phyloP scores from a whole-genome alignment of 176 grass and related monocot genomes.

The Microstegium vimineum region DNA sequence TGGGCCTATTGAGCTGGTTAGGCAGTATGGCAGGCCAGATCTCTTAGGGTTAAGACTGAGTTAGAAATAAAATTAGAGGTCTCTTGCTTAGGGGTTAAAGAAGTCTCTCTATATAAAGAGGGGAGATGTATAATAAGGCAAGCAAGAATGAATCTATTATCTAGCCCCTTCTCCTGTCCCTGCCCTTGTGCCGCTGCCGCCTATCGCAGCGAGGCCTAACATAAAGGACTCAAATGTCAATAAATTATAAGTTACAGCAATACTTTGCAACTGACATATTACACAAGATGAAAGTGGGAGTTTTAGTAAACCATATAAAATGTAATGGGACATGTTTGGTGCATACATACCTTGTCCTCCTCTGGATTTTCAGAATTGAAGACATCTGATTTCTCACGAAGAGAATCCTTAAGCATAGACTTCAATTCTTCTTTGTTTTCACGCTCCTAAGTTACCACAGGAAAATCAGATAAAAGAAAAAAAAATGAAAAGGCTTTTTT shows the following conservation, averaged over 20 bases:
- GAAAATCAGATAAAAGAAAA: conserved; percentile 13
- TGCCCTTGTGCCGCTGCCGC: background rate
- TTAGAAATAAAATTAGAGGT: background rate
- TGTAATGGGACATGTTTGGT: background rate
- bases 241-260: background rate
- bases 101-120: background rate
- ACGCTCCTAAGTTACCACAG: conserved; percentile 25
- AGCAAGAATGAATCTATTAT: background rate
- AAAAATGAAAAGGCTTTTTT: conserved; percentile 11
- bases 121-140: background rate
- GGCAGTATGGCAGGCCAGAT: background rate
- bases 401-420: conserved; percentile 75
- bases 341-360: conserved; percentile 73
- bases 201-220: background rate
- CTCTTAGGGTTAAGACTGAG: background rate
- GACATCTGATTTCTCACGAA: conserved; percentile 93
- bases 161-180: background rate
- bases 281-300: background rate
- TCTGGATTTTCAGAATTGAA: conserved; percentile 90
- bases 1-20: background rate
- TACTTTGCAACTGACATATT: background rate
- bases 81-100: too few species aligned
- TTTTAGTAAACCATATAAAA: background rate
- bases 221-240: background rate
- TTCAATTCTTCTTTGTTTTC: conserved; percentile 91